These are phyloP conservation scores for Persicaria tinctoria DNA, from an alignment of 148 eudicot genomes.

Conservation along the genomic window DNA sequence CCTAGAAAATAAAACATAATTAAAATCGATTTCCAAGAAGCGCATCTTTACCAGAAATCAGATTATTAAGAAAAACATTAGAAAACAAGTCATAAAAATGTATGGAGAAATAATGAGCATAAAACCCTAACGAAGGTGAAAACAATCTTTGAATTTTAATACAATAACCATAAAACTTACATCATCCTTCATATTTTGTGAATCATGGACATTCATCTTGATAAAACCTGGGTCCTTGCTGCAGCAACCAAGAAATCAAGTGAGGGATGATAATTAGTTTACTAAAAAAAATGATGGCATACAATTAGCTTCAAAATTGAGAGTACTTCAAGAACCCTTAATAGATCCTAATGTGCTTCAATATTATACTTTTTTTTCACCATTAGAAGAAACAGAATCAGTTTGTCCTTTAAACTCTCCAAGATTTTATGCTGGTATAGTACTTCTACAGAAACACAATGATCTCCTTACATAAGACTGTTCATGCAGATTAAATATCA, in stretches of 20 bases:
- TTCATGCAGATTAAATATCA: neutral
- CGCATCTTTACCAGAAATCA: neutral
- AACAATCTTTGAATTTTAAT: neutral
- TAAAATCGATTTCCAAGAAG: neutral
- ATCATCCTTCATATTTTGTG: conserved; percentile 87
- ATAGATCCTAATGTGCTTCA: neutral
- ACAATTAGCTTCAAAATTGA: neutral
- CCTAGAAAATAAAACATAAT: conserved; percentile 30
- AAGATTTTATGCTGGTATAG: neutral
- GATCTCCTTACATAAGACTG: neutral
- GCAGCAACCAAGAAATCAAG: conserved; percentile 20
- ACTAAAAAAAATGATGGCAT: neutral
- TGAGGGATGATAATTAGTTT: neutral
- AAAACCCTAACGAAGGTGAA: neutral
- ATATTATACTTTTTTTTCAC: neutral
- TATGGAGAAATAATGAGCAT: neutral
- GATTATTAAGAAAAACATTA: neutral
- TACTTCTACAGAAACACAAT: neutral
- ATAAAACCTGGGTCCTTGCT: conserved; percentile 98
- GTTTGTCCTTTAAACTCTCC: neutral
- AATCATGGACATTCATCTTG: conserved; percentile 68
- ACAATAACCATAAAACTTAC: conserved; percentile 38
- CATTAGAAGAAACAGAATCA: neutral
- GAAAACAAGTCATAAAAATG: neutral
- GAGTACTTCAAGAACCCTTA: neutral